Evolutionary conservation across 2,329 filamentous ascomycete species (phyloP).

Genomic region (Ascosphaera aggregata): DNA sequence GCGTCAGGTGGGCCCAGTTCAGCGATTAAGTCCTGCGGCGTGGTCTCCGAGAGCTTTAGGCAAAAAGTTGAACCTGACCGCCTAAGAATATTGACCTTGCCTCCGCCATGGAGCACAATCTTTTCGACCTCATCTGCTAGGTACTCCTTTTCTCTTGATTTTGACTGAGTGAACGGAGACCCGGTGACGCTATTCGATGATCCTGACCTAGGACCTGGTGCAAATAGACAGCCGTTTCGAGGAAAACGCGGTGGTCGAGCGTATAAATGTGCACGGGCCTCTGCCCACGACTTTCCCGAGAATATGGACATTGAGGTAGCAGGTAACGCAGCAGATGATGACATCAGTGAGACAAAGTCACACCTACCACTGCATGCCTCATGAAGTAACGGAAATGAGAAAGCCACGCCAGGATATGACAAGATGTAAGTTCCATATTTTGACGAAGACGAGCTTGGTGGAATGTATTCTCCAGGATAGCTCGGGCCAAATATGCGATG

Average conservation of each 20-base stretch:
- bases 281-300: slow-evolving; percentile 72
- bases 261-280: slow-evolving; percentile 55
- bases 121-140: slow-evolving; percentile 77
- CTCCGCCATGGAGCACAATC: slow-evolving; percentile 54
- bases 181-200: neutral
- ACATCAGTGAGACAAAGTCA: slow-evolving; percentile 71
- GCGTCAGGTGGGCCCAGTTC: slow-evolving; percentile 85
- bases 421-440: slow-evolving; percentile 59
- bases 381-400: slow-evolving; percentile 60
- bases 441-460: slow-evolving; percentile 33
- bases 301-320: slow-evolving; percentile 83
- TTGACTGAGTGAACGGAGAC: neutral
- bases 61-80: slow-evolving; percentile 42
- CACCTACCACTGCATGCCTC: slow-evolving; percentile 48
- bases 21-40: slow-evolving; percentile 71
- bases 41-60: slow-evolving; percentile 64
- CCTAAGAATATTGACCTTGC: slow-evolving; percentile 53
- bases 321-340: slow-evolving; percentile 49
- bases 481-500: slow-evolving; percentile 83
- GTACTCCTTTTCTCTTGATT: slow-evolving; percentile 34
- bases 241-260: slow-evolving; percentile 50
- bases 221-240: slow-evolving; percentile 18
- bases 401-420: slow-evolving; percentile 85
- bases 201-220: neutral
- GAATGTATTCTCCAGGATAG: slow-evolving; percentile 78